Evolutionary conservation across 768 basidiomycete species (phyloP), one percentile per base, ranked within the genome.

Genomic region (Trametes punicea): DNA sequence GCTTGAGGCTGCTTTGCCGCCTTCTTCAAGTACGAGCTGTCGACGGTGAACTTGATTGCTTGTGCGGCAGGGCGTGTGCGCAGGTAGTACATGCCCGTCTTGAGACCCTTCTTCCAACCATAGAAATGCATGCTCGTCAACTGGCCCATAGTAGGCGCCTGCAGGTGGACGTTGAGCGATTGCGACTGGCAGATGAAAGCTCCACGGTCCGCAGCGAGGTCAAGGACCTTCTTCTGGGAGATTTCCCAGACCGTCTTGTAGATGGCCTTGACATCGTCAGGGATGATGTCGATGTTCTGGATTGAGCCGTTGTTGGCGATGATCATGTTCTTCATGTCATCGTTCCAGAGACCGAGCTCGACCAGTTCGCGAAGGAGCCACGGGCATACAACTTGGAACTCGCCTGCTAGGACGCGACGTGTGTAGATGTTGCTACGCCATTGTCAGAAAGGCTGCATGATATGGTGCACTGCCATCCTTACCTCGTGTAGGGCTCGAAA

Each of bases 211-310:
- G 97, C 97, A 49, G 97, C 89, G 64, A 99, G 81, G 75, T 99
- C 97, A 56, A 99, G 86, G 61, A 99, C 85, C 70, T 92, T 94
- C 90, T 98, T 98, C 77, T 98, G 96, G 41, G 84, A 87, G 72
- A 99, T 95, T 77, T 99, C 96, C 96, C 96, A 99, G 46, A 98
- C 96, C n/a, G 96, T 99, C 79, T 98, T 98, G 84, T 99, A 99
- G 75, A 99, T 94, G 0, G 91, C 90, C 75, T 97, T 98, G 74
- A 95, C 80, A 62, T 97, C 84, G 55, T 85, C 86, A 2, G 96
- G 95, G 62, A 98, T 93, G 44, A 68, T 81, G 25, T 91, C 87
- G 62, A 98, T 93, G 69, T 84, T 90, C 70, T 96, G 93, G 25
- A 90, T 72, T 6, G 88, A 90, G 25, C 89, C 96, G 66, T 93